Evolutionary conservation across 345 rosid species (phyloP).

Genomic region (Citropsis articulata): DNA sequence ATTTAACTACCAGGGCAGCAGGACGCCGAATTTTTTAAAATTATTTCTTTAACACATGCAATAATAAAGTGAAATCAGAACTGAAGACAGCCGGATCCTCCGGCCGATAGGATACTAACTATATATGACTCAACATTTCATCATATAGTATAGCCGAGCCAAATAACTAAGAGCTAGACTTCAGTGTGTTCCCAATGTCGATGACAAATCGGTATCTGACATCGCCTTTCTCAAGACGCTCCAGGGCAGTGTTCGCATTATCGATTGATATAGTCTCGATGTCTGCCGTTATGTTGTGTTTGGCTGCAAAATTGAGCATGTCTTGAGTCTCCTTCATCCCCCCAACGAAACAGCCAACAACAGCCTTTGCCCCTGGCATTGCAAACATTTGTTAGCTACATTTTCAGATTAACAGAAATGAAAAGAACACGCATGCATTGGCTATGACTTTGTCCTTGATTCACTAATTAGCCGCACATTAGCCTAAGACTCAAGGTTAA

Average conservation of each 20-base stretch:
- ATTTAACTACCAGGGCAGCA: too few relatives aligned
- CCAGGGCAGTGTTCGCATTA: constrained; percentile 23
- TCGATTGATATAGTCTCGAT: constrained; percentile 28
- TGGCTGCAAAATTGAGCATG: constrained; percentile 19
- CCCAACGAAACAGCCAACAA: constrained; percentile 18
- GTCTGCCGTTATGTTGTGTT: constrained; percentile 17
- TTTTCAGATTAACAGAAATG: not conserved
- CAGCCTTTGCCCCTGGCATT: constrained; percentile 22
- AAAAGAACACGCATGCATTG: too few relatives aligned
- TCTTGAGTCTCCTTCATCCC: constrained; percentile 39
- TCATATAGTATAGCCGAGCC: not conserved
- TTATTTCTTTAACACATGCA: too few relatives aligned
- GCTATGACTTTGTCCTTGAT: too few relatives aligned
- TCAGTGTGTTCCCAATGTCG: constrained; percentile 22
- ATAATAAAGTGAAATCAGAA: too few relatives aligned
- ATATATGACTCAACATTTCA: not conserved
- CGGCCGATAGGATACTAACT: too few relatives aligned
- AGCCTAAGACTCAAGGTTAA: not conserved
- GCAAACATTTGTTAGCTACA: not conserved
- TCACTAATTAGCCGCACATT: not conserved
- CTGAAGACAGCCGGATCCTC: too few relatives aligned
- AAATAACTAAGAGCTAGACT: not conserved
- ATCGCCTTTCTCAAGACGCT: constrained; percentile 13
- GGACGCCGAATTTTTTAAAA: too few relatives aligned
- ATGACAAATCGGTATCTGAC: constrained; percentile 30